Conservation (phyloP, 345 rosid species). For the Cardamine resedifolia region DNA sequence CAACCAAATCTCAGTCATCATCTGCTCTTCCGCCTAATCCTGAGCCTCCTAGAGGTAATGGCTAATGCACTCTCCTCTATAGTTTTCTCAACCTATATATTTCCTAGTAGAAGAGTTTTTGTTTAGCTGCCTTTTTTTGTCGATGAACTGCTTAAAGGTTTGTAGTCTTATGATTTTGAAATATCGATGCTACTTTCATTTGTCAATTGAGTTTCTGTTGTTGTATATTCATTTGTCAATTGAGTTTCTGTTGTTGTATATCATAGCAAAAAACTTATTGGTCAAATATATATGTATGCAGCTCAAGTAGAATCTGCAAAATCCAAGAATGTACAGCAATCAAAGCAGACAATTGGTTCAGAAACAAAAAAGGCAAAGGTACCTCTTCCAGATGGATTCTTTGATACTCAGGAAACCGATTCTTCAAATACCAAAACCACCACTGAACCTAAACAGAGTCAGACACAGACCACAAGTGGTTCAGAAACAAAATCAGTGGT, state of each 20-base stretch:
- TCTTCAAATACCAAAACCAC: conserved; percentile 56
- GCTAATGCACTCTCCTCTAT: background rate
- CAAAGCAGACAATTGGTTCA: conserved; percentile 33
- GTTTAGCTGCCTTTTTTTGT: background rate
- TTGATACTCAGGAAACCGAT: conserved; percentile 66
- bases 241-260: background rate
- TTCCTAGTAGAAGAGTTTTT: background rate
- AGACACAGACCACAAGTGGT: conserved; percentile 27
- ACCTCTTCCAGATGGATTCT: conserved; percentile 83
- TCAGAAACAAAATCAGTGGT: conserved; percentile 43
- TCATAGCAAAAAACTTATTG: background rate
- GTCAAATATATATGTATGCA: background rate
- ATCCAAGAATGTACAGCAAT: conserved; percentile 33
- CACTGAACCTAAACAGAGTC: conserved; percentile 36
- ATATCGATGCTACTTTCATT: background rate
- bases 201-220: background rate
- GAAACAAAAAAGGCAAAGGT: conserved; percentile 51
- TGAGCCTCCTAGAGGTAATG: conserved; percentile 45
- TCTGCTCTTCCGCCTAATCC: conserved; percentile 53
- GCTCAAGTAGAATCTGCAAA: conserved; percentile 8
- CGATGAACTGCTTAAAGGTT: background rate
- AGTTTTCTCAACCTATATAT: background rate
- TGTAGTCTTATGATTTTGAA: background rate
- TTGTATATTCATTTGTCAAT: background rate
- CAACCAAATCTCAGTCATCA: conserved; percentile 37